Conservation (phyloP, 2,329 filamentous ascomycete genomes). For the Clarireedia homoeocarpa region DNA sequence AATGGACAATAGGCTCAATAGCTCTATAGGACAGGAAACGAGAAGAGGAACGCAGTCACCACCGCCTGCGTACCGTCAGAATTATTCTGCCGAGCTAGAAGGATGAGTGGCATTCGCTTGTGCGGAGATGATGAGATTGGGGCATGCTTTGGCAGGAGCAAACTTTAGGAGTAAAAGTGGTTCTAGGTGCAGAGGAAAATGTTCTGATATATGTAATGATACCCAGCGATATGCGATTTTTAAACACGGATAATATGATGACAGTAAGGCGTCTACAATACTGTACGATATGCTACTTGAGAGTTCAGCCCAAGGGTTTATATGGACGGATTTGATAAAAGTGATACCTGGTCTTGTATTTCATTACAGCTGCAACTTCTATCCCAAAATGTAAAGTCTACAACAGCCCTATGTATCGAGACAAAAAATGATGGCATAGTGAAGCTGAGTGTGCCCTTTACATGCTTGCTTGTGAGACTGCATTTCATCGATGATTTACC, state of each 20-base stretch:
- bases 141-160: background rate
- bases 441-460: no score
- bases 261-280: background rate
- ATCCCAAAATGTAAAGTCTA: no score
- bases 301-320: no score
- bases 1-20: background rate
- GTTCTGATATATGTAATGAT: background rate
- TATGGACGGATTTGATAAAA: no score
- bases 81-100: slow-evolving; percentile 2
- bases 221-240: background rate
- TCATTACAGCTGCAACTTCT: no score
- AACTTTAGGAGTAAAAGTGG: background rate
- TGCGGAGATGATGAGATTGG: background rate
- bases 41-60: background rate
- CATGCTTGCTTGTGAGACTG: no score
- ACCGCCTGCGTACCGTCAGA: background rate
- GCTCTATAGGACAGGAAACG: background rate
- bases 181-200: background rate
- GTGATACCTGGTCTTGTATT: no score
- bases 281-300: background rate
- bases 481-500: no score
- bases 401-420: no score
- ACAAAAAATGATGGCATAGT: no score
- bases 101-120: background rate
- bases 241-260: background rate